Conservation (phyloP, 768 basidiomycete genomes). For the Boletellus emodensis region DNA sequence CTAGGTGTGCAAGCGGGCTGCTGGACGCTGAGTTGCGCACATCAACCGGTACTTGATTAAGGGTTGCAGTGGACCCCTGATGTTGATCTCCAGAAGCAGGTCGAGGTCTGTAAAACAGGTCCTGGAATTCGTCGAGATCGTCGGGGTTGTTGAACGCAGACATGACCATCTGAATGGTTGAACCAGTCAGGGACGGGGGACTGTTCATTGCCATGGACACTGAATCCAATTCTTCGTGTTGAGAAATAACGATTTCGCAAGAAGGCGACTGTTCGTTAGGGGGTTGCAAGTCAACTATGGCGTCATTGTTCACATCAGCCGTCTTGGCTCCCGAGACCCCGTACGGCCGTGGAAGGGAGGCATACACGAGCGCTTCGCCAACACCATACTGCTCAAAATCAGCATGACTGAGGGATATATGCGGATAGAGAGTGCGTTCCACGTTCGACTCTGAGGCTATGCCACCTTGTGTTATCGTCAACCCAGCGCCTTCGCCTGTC, state of each 20-base stretch:
- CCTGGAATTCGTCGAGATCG: conserved; percentile 70
- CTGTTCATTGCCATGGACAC: conserved; percentile 5
- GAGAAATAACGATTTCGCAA: conserved; percentile 1
- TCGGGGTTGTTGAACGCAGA: conserved; percentile 56
- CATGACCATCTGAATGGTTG: conserved; percentile 31
- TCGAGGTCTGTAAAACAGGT: conserved; percentile 63
- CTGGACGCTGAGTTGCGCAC: conserved; percentile 27
- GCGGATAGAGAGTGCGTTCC: conserved; percentile 4
- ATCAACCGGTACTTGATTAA: conserved; percentile 28
- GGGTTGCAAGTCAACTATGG: background rate
- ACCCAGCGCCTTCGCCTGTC: background rate
- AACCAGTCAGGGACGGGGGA: conserved; percentile 33
- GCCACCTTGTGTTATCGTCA: background rate
- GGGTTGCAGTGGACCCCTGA: background rate
- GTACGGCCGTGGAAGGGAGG: conserved; percentile 21
- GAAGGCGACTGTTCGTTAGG: conserved; percentile 2
- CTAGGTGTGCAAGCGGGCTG: conserved; percentile 37
- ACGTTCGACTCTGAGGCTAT: background rate
- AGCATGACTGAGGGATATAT: conserved; percentile 25
- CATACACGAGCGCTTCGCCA: conserved; percentile 58
- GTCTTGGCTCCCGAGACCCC: background rate
- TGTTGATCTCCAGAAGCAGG: background rate
- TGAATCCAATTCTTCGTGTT: conserved; percentile 38
- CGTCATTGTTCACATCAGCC: background rate
- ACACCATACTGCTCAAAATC: conserved; percentile 52